Conservation (phyloP, 257 asterid species). For the Ilex aquifolium region DNA sequence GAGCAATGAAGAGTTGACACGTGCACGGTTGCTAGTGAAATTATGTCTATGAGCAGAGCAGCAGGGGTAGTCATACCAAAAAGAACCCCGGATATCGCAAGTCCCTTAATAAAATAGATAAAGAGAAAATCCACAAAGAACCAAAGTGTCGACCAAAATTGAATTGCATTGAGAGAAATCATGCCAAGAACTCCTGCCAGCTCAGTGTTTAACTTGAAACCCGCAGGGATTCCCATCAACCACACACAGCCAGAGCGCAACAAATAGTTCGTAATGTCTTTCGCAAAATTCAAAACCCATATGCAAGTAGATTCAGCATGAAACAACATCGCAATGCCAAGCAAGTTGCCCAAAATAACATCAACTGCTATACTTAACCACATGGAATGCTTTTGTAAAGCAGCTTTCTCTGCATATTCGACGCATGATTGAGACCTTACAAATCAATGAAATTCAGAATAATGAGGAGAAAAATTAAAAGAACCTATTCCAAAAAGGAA, state of each 20-base stretch:
- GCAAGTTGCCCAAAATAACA: conserved; percentile 65
- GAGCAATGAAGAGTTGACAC: conserved; percentile 64
- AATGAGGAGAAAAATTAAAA: conserved; percentile 10
- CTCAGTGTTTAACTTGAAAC: conserved; percentile 94
- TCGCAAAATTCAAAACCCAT: conserved; percentile 48
- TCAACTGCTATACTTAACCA: conserved; percentile 80
- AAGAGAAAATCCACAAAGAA: conserved; percentile 49
- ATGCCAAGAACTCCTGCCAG: conserved; percentile 95
- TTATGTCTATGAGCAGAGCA: conserved; percentile 60
- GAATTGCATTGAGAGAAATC: conserved; percentile 71
- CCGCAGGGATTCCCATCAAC: conserved; percentile 99
- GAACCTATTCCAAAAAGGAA: conserved; percentile 3
- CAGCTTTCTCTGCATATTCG: conserved; percentile 74
- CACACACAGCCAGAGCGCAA: conserved; percentile 91
- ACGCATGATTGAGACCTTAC: conserved; percentile 70
- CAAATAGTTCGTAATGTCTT: conserved; percentile 64
- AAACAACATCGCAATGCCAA: conserved; percentile 61
- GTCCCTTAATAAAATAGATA: conserved; percentile 43
- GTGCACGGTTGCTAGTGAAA: conserved; percentile 70
- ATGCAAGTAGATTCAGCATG: conserved; percentile 45
- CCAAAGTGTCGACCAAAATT: conserved; percentile 95
- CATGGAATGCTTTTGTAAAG: conserved; percentile 56
- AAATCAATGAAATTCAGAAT: conserved; percentile 9
- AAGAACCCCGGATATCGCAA: conserved; percentile 61
- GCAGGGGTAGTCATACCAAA: conserved; percentile 82